Evolutionary conservation across 2,329 filamentous ascomycete species (phyloP), one percentile per base, ranked within the genome.

Genomic region (Paecilomyces niveus): DNA sequence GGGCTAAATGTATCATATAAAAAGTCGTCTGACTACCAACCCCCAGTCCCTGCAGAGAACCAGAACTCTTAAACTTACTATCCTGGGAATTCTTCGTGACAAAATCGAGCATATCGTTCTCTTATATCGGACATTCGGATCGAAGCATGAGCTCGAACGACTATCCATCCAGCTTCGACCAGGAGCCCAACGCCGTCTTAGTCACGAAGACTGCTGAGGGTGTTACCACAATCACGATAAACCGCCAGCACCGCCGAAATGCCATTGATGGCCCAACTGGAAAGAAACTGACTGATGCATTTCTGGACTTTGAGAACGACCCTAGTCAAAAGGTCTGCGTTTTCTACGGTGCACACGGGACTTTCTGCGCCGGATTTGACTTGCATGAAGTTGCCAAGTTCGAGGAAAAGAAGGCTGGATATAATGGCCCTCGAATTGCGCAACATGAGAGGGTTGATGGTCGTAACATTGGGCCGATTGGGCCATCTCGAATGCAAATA

Each of bases 201-300:
- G 31, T 64, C 35, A 61, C 54, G 11, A 64, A 60, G 26, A 63
- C 53, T 7, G n/a, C 58, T 8, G 61, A 64, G 15, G 81, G 81
- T 53, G 81, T 85, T 63, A 81, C 81, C 0, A 80, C 75, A n/a
- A 81, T 85, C 58, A 76, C 79, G n/a, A 77, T 85, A 62, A 78
- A 81, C 67, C 77, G 82, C n/a, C 72, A 73, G 0, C 67, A 78
- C 11, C 73, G 76, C 24, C 76, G 77, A 55, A 85, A 85, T 64
- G 83, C 82, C 11, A 76, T 85, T 49, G 76, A 85, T 61, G 68
- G 72, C 1, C 59, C 72, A 1, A 83, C 82, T 3, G 81, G 77
- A 2, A 69, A 69, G 31, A 76, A 76, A 35, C 76, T 85, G 5
- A 78, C 78, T 26, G 64, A 73, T 0, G 78, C 80, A 4, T 77